phyloP scores from a whole-genome alignment of 768 basidiomycete species.

The Butyriboletus loyo region DNA sequence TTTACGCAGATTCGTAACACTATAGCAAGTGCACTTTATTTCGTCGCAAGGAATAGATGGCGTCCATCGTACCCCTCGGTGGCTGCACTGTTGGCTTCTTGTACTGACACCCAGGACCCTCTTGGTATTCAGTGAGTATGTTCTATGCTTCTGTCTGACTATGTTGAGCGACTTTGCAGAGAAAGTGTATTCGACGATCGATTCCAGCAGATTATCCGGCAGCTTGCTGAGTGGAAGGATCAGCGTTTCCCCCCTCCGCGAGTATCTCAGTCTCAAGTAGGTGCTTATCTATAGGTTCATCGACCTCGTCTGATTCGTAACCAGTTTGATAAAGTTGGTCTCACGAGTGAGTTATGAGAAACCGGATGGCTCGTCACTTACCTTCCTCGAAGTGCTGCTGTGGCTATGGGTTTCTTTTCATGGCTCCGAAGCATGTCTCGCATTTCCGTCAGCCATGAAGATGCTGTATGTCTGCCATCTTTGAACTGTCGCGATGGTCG shows the following conservation, averaged over 20 bases:
- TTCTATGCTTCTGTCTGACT: not conserved
- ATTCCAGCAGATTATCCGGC: constrained; percentile 52
- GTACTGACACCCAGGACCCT: constrained; percentile 50
- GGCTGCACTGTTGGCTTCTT: constrained; percentile 53
- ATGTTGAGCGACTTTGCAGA: constrained; percentile 33
- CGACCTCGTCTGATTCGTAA: constrained; percentile 13
- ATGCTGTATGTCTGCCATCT: constrained; percentile 58
- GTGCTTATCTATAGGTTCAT: constrained; percentile 7
- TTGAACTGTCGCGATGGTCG: not conserved
- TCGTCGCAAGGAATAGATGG: constrained; percentile 62
- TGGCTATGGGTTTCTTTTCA: constrained; percentile 81
- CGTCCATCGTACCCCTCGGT: constrained; percentile 60
- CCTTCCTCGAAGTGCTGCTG: constrained; percentile 53
- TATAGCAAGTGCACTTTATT: constrained; percentile 63
- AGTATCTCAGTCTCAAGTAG: constrained; percentile 75
- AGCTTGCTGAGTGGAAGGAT: constrained; percentile 67
- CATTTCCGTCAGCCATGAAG: constrained; percentile 74
- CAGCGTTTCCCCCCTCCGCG: constrained; percentile 82
- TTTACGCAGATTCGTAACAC: constrained; percentile 58
- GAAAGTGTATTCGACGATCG: constrained; percentile 53
- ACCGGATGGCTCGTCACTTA: constrained; percentile 10
- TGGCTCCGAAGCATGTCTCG: constrained; percentile 66
- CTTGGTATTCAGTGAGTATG: constrained; percentile 53
- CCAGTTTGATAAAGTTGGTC: constrained; percentile 84
- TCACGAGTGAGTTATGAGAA: constrained; percentile 55